A percentile compares a stretch with the other conserved stretches of the same genome.
Evolutionary conservation across 2,329 filamentous ascomycete genomes (phyloP).

Genomic region (Fusarium temperatum): DNA sequence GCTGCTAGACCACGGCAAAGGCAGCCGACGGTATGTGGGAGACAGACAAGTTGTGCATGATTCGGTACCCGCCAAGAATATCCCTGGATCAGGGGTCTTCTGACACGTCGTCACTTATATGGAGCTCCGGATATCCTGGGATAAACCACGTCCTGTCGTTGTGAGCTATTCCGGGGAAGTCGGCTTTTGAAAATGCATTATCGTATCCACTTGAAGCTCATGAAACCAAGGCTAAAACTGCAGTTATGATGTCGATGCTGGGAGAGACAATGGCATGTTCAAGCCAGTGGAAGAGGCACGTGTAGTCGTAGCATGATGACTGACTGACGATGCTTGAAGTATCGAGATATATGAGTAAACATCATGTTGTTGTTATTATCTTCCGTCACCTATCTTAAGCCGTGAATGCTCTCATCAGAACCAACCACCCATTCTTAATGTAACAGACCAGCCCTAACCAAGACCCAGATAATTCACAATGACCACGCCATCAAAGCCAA

Average conservation of each 20-base stretch:
- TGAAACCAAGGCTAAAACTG: constrained; percentile 5
- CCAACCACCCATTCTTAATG: background rate
- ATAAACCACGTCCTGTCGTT: constrained; percentile 7
- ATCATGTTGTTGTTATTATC: background rate
- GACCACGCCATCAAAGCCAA: background rate
- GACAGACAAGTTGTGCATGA: background rate
- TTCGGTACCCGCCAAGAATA: background rate
- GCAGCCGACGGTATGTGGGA: background rate
- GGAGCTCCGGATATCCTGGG: constrained; percentile 9
- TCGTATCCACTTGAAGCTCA: background rate
- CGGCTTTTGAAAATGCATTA: background rate
- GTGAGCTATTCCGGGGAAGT: constrained; percentile 17
- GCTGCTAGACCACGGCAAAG: background rate
- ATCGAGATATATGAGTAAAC: background rate
- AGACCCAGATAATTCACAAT: background rate
- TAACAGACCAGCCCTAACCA: background rate
- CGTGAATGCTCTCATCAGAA: background rate
- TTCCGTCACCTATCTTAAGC: background rate
- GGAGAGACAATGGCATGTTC: constrained; percentile 1
- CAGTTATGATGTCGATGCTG: constrained; percentile 17
- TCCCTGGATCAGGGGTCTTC: constrained; percentile 17
- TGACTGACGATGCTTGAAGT: background rate
- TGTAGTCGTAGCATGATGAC: constrained; percentile 4
- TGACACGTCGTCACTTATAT: constrained; percentile 11
- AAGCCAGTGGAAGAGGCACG: constrained; percentile 9